Evolutionary conservation across 1,284 basidiomycete genomes (phyloP).

Genomic region (Moesziomyces parantarcticus): DNA sequence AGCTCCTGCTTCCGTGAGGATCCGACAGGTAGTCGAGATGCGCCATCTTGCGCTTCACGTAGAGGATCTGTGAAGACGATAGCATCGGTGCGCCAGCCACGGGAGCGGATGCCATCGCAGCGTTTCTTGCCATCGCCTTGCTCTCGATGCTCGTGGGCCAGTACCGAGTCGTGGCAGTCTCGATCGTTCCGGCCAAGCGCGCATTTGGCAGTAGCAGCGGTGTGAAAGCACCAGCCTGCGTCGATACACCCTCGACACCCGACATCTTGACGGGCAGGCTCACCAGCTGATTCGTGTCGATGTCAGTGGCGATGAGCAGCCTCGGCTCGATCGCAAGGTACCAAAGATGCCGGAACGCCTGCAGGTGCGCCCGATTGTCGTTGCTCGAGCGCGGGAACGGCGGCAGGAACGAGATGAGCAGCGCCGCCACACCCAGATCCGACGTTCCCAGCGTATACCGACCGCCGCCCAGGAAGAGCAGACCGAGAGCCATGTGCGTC

Average conservation of each 20-base stretch:
- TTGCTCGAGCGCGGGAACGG: constrained; percentile 75
- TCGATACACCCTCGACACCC: not conserved
- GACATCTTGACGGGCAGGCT: constrained; percentile 45
- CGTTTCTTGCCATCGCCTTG: constrained; percentile 6
- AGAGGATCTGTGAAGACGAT: constrained; percentile 40
- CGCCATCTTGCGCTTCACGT: constrained; percentile 88
- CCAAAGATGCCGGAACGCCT: constrained; percentile 95
- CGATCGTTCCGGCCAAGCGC: constrained; percentile 73
- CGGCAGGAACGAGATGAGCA: constrained; percentile 86
- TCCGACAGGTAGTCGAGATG: constrained; percentile 93
- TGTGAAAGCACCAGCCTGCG: constrained; percentile 9
- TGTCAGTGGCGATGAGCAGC: constrained; percentile 80
- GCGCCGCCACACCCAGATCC: constrained; percentile 86
- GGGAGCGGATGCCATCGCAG: not conserved
- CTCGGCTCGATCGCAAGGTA: constrained; percentile 92
- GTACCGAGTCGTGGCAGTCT: constrained; percentile 90
- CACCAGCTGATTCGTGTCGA: constrained; percentile 53
- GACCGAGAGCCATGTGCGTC: constrained; percentile 88
- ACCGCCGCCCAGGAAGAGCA: constrained; percentile 93
- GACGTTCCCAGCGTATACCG: constrained; percentile 91
- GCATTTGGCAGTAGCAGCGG: constrained; percentile 87
- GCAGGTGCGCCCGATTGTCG: constrained; percentile 91
- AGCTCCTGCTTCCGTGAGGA: constrained; percentile 87
- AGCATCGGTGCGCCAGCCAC: constrained; percentile 1
- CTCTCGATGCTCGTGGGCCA: constrained; percentile 70